Conservation (phyloP, 73 alveolate species). For the Paramecium caudatum region DNA sequence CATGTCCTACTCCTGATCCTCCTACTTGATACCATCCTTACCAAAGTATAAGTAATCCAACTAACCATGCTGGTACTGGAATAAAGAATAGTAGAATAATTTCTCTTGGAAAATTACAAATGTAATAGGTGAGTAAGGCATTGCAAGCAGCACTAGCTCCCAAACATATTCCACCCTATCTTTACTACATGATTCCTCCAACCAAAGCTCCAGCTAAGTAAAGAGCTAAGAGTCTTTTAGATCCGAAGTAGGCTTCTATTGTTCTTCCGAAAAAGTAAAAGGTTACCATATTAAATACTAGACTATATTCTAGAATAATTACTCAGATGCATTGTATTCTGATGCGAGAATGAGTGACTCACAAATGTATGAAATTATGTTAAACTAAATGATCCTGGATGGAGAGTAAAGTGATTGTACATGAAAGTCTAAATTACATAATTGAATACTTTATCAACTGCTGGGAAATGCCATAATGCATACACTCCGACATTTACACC, state of each 20-base stretch:
- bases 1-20: conserved; percentile 29
- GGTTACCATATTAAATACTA: conserved; percentile 60
- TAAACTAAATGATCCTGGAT: background rate
- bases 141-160: conserved; percentile 54
- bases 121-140: conserved; percentile 62
- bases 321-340: conserved; percentile 26
- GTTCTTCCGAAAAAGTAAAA: conserved; percentile 64
- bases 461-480: conserved; percentile 68
- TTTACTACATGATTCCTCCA: conserved; percentile 17
- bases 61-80: conserved; percentile 68
- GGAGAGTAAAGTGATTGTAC: conserved; percentile 36
- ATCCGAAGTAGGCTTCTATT: conserved; percentile 59
- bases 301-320: background rate
- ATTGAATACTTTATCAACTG: background rate
- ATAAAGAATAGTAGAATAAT: conserved; percentile 23
- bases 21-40: conserved; percentile 29
- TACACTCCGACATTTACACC: conserved; percentile 60
- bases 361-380: conserved; percentile 40
- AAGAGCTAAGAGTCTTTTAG: conserved; percentile 37
- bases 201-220: conserved; percentile 57
- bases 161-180: background rate
- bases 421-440: background rate
- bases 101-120: conserved; percentile 59
- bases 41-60: conserved; percentile 28
- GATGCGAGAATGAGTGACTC: conserved; percentile 55